Base-by-base conservation (phyloP, 2,329 filamentous ascomycete genomes). In the Beauveria sp. region DNA sequence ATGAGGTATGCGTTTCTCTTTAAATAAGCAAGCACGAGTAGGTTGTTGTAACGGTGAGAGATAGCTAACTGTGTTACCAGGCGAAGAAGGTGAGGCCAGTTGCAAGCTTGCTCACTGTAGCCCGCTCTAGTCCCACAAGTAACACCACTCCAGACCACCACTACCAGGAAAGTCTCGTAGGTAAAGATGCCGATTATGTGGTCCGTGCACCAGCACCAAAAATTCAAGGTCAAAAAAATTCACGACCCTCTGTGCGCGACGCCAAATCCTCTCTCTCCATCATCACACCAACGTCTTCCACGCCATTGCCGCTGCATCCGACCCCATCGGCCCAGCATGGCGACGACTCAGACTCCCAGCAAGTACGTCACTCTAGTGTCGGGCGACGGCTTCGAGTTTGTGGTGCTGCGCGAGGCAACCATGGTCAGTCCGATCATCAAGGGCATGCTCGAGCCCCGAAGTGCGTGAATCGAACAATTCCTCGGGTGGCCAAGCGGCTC, bases 301-400 rank as follows among this genome's bases (percentile, higher is more conserved):
- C 48, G 56, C 60, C 61, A 53, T 34, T 62, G 61, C 61, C 61
- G 54, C 61, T 53, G 58, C 42, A 26, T 31, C 34, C 49, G 42
- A 49, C 49, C 53, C 34, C 53, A 58, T 59, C 55, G 40, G 57
- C 18, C 43, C 55, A 63, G 42, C 57, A 64, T 65, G 62, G 58
- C 52, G 54, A 58, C 48, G 57, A 49, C 64, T 12, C 65, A 66
- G 40, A 56, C 63, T 24, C 68, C 70, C 54, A 84, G 82, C 74
- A 86, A 90, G 70, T 93, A 91, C 74, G 83, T 93, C 66, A 93
- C 90, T 5, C 83, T 93, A 58, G 81, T 92, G 48, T 91, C 89
- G 0, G 82, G 80, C 66, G 90, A 93, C 73, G 88, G 84, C 68
- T 91, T 86, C 72, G 88, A 91, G 76, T 93, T 90, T 71, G 84